A percentile compares a stretch with the other conserved stretches of the same genome.
phyloP scores from a whole-genome alignment of 768 basidiomycete genomes.

The Lenzites betulinus region DNA sequence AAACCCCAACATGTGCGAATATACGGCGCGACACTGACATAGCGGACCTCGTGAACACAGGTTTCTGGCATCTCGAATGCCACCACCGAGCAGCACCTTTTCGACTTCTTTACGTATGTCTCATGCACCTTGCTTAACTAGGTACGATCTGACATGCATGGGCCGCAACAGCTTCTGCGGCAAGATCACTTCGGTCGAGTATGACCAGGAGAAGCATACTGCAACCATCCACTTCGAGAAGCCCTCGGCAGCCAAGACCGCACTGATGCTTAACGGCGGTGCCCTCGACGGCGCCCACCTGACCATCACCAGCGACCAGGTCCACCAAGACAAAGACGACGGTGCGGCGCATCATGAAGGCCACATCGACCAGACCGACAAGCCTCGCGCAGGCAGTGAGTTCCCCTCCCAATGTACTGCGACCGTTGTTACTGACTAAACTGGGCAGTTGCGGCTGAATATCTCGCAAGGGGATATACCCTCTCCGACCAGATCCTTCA shows the following conservation, averaged over 20 bases:
- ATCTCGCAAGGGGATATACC: constrained; percentile 86
- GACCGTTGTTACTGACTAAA: background rate
- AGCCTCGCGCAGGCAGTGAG: constrained; percentile 85
- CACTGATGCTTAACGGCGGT: constrained; percentile 81
- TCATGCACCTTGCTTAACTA: background rate
- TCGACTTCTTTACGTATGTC: constrained; percentile 80
- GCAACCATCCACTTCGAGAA: constrained; percentile 89
- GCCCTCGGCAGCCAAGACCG: constrained; percentile 79
- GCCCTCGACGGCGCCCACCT: constrained; percentile 73
- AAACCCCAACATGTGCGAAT: background rate
- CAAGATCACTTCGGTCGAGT: constrained; percentile 73
- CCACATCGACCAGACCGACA: constrained; percentile 80
- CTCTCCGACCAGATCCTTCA: constrained; percentile 78
- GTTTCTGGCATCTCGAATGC: constrained; percentile 69
- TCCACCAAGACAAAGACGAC: constrained; percentile 57
- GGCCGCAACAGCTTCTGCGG: constrained; percentile 73
- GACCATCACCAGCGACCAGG: constrained; percentile 67
- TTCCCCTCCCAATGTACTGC: background rate
- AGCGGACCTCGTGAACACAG: constrained; percentile 37
- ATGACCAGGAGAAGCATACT: constrained; percentile 44
- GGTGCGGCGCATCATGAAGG: constrained; percentile 35
- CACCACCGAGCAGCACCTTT: constrained; percentile 68
- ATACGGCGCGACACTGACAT: background rate
- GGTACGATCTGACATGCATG: background rate
- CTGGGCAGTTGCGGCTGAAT: constrained; percentile 81